phyloP scores from a whole-genome alignment of 2,329 filamentous ascomycete species.

The Diaporthe citriasiana region DNA sequence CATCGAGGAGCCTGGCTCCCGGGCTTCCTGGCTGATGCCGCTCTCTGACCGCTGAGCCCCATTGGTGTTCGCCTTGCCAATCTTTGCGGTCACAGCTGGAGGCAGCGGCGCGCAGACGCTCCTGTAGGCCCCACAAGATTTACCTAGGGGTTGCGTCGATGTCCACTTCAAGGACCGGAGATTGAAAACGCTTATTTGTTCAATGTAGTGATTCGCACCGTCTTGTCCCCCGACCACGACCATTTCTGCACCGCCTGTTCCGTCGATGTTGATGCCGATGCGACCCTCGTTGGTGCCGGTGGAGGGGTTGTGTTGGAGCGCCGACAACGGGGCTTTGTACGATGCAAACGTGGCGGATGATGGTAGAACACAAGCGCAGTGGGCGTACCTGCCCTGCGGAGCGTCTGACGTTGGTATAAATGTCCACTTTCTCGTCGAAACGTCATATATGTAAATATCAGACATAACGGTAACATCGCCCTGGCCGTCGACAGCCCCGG shows the following conservation, averaged over 20 bases:
- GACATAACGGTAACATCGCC: constrained; percentile 97
- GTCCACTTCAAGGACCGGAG: constrained; percentile 96
- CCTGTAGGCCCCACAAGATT: constrained; percentile 95
- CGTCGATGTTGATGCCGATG: constrained; percentile 90
- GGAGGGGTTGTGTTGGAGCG: constrained; percentile 89
- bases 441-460: constrained; percentile 96
- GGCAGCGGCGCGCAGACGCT: constrained; percentile 92
- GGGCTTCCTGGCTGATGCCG: constrained; percentile 66
- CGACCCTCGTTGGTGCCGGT: constrained; percentile 88
- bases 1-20: constrained; percentile 79
- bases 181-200: constrained; percentile 99
- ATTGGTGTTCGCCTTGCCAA: constrained; percentile 71
- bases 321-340: constrained; percentile 84
- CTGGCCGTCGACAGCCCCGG: constrained; percentile 67
- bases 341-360: constrained; percentile 91
- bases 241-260: constrained; percentile 95
- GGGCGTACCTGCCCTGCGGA: constrained; percentile 94
- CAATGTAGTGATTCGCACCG: constrained; percentile 98
- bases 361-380: constrained; percentile 92
- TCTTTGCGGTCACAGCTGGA: constrained; percentile 73
- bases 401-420: constrained; percentile 84
- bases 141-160: constrained; percentile 85
- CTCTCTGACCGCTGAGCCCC: constrained; percentile 59
- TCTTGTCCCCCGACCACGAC: constrained; percentile 97
- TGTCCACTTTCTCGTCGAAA: constrained; percentile 85